These are phyloP conservation scores for Diospyros kaki DNA, from an alignment of 148 eudicot species.

Conservation along the genomic window DNA sequence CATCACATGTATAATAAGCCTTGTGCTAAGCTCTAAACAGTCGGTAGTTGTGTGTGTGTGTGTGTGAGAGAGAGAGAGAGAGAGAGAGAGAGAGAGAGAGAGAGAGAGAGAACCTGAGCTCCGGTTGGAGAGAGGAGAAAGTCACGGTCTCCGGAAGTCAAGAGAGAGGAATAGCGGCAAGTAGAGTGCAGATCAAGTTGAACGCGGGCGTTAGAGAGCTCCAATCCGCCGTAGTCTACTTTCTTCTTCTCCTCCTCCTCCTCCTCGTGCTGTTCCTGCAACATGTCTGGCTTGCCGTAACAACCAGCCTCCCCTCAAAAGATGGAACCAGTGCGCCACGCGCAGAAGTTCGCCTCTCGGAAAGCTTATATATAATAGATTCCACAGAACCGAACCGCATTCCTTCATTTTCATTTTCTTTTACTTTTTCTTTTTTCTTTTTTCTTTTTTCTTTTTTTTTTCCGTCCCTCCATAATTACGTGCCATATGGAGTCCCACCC, in stretches of 20 bases:
- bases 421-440: not conserved
- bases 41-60: no score
- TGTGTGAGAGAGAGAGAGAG: not conserved
- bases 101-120: constrained; percentile 39
- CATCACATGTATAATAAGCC: no score
- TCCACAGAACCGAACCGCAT: not conserved
- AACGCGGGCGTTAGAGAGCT: not conserved
- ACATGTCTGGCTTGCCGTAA: no score
- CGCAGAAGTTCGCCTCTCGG: no score
- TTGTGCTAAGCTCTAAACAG: not conserved
- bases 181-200: not conserved
- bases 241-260: constrained; percentile 19
- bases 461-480: no score
- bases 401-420: not conserved
- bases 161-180: constrained; percentile 33
- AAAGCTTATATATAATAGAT: not conserved
- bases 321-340: not conserved
- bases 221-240: not conserved
- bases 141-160: constrained; percentile 56
- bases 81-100: constrained; percentile 1
- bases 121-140: constrained; percentile 55
- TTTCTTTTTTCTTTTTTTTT: no score
- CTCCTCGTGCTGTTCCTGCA: constrained; percentile 19
- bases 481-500: no score
- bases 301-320: constrained; percentile 1